phyloP scores from a whole-genome alignment of 2,329 filamentous ascomycete species.

The Exophiala aquamarina region DNA sequence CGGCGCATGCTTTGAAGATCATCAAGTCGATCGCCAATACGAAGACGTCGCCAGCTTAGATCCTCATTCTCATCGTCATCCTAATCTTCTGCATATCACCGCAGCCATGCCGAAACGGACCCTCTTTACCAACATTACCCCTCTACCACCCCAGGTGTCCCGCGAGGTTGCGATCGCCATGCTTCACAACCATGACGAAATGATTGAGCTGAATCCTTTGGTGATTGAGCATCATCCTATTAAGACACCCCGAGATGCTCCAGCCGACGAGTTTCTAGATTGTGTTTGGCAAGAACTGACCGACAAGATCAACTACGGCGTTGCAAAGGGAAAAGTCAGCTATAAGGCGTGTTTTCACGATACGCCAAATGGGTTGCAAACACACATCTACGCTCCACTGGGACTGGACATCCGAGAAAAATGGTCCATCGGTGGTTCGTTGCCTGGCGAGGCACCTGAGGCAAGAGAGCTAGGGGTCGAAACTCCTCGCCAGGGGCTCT shows the following conservation, averaged over 20 bases:
- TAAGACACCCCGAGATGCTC: conserved; percentile 64
- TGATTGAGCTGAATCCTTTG: conserved; percentile 86
- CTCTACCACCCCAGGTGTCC: conserved; percentile 67
- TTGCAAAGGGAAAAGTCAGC: conserved; percentile 65
- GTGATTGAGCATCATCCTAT: conserved; percentile 71
- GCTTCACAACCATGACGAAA: conserved; percentile 74
- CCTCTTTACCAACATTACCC: conserved; percentile 75
- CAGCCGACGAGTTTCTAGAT: conserved; percentile 65
- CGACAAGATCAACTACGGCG: conserved; percentile 70
- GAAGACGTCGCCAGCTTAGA: no score
- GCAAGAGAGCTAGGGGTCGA: conserved; percentile 66
- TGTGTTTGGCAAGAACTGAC: conserved; percentile 78
- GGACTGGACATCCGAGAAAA: conserved; percentile 76
- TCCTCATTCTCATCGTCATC: no score
- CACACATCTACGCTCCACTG: conserved; percentile 79
- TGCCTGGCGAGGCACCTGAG: conserved; percentile 68
- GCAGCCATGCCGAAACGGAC: conserved; percentile 66
- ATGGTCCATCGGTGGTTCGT: conserved; percentile 72
- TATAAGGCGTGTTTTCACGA: conserved; percentile 83
- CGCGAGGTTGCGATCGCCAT: conserved; percentile 71
- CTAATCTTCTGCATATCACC: neutral
- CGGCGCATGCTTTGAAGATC: no score
- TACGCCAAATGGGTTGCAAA: conserved; percentile 70
- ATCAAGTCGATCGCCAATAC: no score
- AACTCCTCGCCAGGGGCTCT: conserved; percentile 68